Base-by-base conservation (phyloP, 225 moss, liverwort and hornwort genomes). In the Antitrichia curtipendula region DNA sequence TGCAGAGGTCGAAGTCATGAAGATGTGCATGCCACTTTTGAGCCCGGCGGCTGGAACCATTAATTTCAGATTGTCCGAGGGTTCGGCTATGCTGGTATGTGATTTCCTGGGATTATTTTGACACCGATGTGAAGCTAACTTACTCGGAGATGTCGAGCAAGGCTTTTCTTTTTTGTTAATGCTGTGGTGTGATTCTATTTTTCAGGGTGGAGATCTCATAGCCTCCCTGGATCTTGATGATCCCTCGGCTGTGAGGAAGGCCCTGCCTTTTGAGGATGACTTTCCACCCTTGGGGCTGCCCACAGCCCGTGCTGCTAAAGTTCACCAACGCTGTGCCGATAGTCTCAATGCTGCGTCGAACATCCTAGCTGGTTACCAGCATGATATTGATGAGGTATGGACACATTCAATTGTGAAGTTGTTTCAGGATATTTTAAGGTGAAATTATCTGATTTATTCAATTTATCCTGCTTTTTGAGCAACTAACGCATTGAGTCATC, bases 1-100 rank as follows among this genome's bases (percentile, higher is more conserved):
- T 82, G 97, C 96, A 19, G 99, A 99, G 92, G 99, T 99, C 80
- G 99, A 99, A 91, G 99, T 99, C 82, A 99, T 99, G 99, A 99
- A 99, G 92, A 99, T 99, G 97, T 99, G 99, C 90, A 99, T 99
- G 99, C 99, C 99, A 27, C 90, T 99, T 64, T 5, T 94, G 92
- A 94, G 95, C 86, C 95, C 97, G n/a, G 97, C 99, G 4, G 92
- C 96, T 75, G 99, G 99, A 87, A 90, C 92, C 18, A 97, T 99
- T 47, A 95, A 89, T 21, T 97, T 95, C 90, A 94, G 52, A 65
- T 50, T 99, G 93, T 89, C 94, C 3, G 99, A 99, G 90, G 99
- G 99, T 45, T 96, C 97, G 45, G 94, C 97, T 31, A 99, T 99
- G 99, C 85, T 96, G 99, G 97, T 99, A 91, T 18, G 91, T 87